A percentile compares a stretch with the other conserved stretches of the same genome.
phyloP scores from a whole-genome alignment of 2,329 filamentous ascomycete genomes.

The Penicillium sp. region DNA sequence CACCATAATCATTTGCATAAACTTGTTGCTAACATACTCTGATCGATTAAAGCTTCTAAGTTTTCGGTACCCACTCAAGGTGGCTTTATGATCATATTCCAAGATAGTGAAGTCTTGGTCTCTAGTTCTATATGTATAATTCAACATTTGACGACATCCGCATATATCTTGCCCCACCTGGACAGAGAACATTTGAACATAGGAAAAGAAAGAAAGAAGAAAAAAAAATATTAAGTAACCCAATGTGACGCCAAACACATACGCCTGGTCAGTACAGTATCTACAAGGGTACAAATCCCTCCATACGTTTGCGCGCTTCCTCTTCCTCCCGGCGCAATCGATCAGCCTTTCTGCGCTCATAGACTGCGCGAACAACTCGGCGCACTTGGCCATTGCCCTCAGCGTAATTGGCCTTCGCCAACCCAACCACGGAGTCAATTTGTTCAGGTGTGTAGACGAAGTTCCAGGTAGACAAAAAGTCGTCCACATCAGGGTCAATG shows the following conservation, averaged over 20 bases:
- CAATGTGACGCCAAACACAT: neutral
- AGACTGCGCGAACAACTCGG: constrained; percentile 80
- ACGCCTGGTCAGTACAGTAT: neutral
- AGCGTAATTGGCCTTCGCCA: constrained; percentile 83
- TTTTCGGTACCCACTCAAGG: too few relatives aligned
- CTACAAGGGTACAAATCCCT: constrained; percentile 35
- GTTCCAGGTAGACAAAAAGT: constrained; percentile 96
- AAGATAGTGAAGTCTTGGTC: neutral
- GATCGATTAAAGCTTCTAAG: too few relatives aligned
- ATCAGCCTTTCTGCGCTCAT: constrained; percentile 79
- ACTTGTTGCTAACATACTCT: too few relatives aligned
- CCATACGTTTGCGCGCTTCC: constrained; percentile 27
- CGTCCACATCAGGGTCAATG: constrained; percentile 78
- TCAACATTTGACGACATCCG: neutral
- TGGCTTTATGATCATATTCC: too few relatives aligned
- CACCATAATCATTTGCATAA: too few relatives aligned
- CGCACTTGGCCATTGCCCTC: constrained; percentile 79
- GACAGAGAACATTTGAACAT: neutral
- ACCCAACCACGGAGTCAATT: constrained; percentile 77
- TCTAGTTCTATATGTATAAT: constrained; percentile 2
- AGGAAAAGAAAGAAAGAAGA: neutral
- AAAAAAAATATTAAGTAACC: neutral
- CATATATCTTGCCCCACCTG: neutral
- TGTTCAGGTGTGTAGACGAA: constrained; percentile 93
- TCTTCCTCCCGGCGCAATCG: constrained; percentile 33